These are phyloP conservation scores for Nicotiana knightiana DNA, from an alignment of 257 asterid species.

Conservation along the genomic window DNA sequence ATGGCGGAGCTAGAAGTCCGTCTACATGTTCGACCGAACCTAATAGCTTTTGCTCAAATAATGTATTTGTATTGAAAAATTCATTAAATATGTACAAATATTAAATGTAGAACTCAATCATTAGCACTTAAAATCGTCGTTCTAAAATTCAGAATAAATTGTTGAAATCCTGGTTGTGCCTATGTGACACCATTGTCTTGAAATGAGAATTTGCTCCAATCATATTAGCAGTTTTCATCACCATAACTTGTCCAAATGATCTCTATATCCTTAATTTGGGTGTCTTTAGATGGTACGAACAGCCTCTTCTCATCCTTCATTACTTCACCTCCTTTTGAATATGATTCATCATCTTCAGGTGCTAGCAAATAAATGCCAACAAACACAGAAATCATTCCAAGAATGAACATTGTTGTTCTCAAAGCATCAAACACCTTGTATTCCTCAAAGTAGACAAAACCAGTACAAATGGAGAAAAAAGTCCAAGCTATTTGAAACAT, in stretches of 20 bases:
- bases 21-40: too few species aligned
- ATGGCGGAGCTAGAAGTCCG: too few species aligned
- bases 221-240: constrained; percentile 41
- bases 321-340: constrained; percentile 73
- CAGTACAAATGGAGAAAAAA: constrained; percentile 93
- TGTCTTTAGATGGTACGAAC: constrained; percentile 40
- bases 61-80: too few species aligned
- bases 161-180: too few species aligned
- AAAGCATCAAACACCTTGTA: constrained; percentile 88
- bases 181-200: too few species aligned
- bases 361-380: constrained; percentile 90
- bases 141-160: too few species aligned
- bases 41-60: too few species aligned
- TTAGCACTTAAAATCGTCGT: too few species aligned
- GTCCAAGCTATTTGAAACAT: constrained; percentile 99
- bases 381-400: constrained; percentile 85
- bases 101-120: too few species aligned
- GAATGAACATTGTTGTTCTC: constrained; percentile 82
- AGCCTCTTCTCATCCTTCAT: constrained; percentile 65
- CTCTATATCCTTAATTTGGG: constrained; percentile 51
- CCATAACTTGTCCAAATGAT: constrained; percentile 43
- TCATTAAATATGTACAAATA: too few species aligned
- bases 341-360: constrained; percentile 51
- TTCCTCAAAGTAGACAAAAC: constrained; percentile 92
- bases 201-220: not conserved